A percentile compares a stretch with the other conserved stretches of the same genome.
phyloP scores from a whole-genome alignment of 2,329 filamentous ascomycete species.

The Xenosphaeropsis pyriputrescens region DNA sequence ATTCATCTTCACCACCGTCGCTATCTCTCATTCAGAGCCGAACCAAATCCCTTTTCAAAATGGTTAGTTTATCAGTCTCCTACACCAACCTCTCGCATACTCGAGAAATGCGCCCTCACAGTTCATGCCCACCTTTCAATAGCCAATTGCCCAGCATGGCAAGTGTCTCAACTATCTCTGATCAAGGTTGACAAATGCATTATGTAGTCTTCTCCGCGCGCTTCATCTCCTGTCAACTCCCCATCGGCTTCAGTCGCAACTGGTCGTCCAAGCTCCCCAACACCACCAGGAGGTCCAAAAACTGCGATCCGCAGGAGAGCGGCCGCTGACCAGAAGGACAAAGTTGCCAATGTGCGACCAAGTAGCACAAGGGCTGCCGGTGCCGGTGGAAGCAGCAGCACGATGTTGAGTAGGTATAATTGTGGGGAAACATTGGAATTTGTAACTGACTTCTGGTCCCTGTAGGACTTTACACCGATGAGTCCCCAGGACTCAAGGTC shows the following conservation, averaged over 20 bases:
- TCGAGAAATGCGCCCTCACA: too few species aligned
- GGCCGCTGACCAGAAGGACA: conserved; percentile 94
- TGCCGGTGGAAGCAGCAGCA: conserved; percentile 90
- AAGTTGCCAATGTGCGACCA: conserved; percentile 84
- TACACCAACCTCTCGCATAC: too few species aligned
- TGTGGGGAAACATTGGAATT: not conserved
- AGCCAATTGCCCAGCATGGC: too few species aligned
- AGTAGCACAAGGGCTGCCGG: conserved; percentile 87
- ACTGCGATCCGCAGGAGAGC: conserved; percentile 91
- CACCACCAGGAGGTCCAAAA: conserved; percentile 83
- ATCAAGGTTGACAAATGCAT: not conserved
- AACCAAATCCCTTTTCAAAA: too few species aligned
- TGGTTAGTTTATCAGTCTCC: too few species aligned
- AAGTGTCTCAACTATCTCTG: not conserved
- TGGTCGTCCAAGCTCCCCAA: conserved; percentile 74
- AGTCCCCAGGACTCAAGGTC: conserved; percentile 93
- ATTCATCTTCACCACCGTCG: too few species aligned
- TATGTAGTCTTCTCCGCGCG: conserved; percentile 18
- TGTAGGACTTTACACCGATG: conserved; percentile 86
- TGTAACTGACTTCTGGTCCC: conserved; percentile 1
- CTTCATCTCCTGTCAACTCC: conserved; percentile 42
- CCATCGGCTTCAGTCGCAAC: conserved; percentile 38
- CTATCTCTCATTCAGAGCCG: too few species aligned
- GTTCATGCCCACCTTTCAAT: too few species aligned
- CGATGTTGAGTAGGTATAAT: conserved; percentile 72